phyloP scores from a whole-genome alignment of 2,329 filamentous ascomycete species.

The Aspergillus sp. region DNA sequence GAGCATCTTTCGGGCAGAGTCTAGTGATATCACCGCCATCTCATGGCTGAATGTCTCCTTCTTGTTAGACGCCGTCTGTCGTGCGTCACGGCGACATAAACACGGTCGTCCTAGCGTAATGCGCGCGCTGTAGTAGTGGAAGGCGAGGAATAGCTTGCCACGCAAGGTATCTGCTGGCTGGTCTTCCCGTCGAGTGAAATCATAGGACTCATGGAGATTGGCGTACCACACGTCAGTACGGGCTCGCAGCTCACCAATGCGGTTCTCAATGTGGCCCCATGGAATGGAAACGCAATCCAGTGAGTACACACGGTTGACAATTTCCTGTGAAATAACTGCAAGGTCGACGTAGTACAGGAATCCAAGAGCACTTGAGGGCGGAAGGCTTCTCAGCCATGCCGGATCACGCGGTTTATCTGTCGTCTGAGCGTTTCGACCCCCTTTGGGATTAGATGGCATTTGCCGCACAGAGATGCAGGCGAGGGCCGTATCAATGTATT shows the following conservation, averaged over 20 bases:
- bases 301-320: conserved; percentile 47
- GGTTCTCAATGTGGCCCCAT: conserved; percentile 45
- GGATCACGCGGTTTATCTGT: conserved; percentile 29
- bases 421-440: conserved; percentile 28
- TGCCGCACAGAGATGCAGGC: conserved; percentile 35
- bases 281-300: conserved; percentile 41
- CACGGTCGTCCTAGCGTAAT: conserved; percentile 50
- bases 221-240: conserved; percentile 43
- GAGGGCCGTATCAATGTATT: conserved; percentile 32
- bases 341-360: conserved; percentile 46
- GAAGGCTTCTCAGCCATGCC: conserved; percentile 39
- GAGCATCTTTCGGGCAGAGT: conserved; percentile 43
- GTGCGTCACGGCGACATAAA: conserved; percentile 47
- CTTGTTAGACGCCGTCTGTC: conserved; percentile 25
- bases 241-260: conserved; percentile 41
- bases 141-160: conserved; percentile 44
- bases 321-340: conserved; percentile 42
- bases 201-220: conserved; percentile 39
- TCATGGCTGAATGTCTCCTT: conserved; percentile 41
- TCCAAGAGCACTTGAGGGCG: conserved; percentile 38
- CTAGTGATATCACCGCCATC: conserved; percentile 42
- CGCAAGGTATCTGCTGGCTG: conserved; percentile 36
- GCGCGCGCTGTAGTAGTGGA: conserved; percentile 48
- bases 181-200: conserved; percentile 40
- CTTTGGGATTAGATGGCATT: conserved; percentile 34